Evolutionary conservation across 768 basidiomycete species (phyloP).

Genomic region (Tulasnella sp.): DNA sequence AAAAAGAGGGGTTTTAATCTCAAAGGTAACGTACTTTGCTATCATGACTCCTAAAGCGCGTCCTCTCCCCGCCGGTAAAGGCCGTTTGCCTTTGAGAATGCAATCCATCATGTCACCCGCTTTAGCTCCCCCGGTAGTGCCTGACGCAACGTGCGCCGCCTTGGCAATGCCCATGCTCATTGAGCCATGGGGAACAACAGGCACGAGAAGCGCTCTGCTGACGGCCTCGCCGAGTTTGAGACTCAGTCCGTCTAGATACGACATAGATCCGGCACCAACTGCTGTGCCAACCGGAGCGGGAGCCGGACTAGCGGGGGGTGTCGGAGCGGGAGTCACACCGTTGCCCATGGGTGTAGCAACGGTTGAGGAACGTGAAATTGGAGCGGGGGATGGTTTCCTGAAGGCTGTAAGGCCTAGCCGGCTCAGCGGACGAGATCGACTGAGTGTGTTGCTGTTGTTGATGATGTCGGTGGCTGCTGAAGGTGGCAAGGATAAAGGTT

Average conservation of each 20-base stretch:
- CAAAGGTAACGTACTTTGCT: constrained; percentile 33
- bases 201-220: constrained; percentile 60
- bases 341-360: neutral
- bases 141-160: neutral
- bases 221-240: constrained; percentile 74
- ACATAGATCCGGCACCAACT: constrained; percentile 65
- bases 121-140: neutral
- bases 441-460: neutral
- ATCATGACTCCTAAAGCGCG: constrained; percentile 55
- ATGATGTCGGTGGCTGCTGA: neutral
- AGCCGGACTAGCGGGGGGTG: neutral
- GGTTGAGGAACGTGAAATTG: constrained; percentile 28
- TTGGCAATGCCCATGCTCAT: neutral
- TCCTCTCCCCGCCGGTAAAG: constrained; percentile 66
- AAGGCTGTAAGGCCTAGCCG: constrained; percentile 51
- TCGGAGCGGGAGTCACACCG: neutral
- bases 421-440: constrained; percentile 33
- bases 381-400: constrained; percentile 40
- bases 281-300: constrained; percentile 31
- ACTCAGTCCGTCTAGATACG: constrained; percentile 65
- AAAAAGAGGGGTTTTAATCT: neutral
- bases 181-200: constrained; percentile 35
- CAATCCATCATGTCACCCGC: constrained; percentile 37
- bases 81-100: constrained; percentile 48
- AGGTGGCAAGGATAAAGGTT: neutral